Evolutionary conservation across 768 basidiomycete species (phyloP).

Genomic region (Leccinum variicolor): DNA sequence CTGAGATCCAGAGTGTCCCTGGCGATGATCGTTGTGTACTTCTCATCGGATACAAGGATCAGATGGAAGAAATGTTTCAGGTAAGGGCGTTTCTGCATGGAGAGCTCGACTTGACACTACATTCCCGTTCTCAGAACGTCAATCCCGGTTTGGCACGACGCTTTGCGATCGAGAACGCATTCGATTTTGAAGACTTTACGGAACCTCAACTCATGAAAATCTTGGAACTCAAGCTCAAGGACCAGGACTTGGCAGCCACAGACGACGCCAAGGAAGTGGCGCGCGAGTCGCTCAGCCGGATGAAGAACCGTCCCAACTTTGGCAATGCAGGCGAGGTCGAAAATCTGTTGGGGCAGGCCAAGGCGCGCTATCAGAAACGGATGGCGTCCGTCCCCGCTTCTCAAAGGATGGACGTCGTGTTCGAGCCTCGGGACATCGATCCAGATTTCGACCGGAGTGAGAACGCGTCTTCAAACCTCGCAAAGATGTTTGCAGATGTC

Average conservation of each 20-base stretch:
- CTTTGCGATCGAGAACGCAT: constrained; percentile 67
- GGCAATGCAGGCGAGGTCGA: constrained; percentile 68
- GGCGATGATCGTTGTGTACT: constrained; percentile 72
- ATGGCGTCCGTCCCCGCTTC: constrained; percentile 25
- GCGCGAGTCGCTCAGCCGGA: constrained; percentile 40
- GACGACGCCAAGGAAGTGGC: constrained; percentile 56
- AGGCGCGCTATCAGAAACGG: constrained; percentile 45
- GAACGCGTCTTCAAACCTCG: constrained; percentile 50
- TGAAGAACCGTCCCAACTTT: constrained; percentile 52
- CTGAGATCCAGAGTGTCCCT: constrained; percentile 66
- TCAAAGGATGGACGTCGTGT: constrained; percentile 28
- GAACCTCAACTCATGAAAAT: constrained; percentile 50
- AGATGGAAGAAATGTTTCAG: constrained; percentile 76
- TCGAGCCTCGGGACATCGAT: constrained; percentile 58
- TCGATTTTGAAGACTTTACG: constrained; percentile 63
- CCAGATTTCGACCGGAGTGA: constrained; percentile 51
- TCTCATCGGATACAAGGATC: constrained; percentile 59
- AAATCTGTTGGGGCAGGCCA: constrained; percentile 54
- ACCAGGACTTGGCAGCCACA: constrained; percentile 58
- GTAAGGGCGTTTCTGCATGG: constrained; percentile 31
- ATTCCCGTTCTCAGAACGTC: constrained; percentile 47
- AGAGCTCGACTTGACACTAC: neutral
- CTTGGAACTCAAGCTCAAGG: constrained; percentile 53
- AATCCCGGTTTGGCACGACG: constrained; percentile 67
- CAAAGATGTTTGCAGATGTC: constrained; percentile 59